A percentile compares a stretch with the other conserved stretches of the same genome.
phyloP scores from a whole-genome alignment of 495 filamentous ascomycete genomes.

The Penicillium alfredii region DNA sequence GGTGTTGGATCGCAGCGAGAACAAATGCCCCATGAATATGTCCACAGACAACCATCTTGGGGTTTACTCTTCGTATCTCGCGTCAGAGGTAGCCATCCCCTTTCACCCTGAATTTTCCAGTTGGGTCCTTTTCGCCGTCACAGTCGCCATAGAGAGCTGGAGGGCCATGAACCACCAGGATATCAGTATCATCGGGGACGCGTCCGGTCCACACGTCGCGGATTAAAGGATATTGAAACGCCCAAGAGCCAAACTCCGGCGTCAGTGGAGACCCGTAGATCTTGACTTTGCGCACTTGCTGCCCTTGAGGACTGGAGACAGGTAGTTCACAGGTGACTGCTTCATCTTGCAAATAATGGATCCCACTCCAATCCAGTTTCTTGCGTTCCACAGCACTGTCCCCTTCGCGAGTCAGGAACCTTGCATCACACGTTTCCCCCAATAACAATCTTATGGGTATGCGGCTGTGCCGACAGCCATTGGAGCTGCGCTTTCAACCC shows the following conservation, averaged over 20 bases:
- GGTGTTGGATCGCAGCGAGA: constrained; percentile 4
- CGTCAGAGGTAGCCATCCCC: constrained; percentile 45
- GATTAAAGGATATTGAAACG: constrained; percentile 39
- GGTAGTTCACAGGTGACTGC: constrained; percentile 39
- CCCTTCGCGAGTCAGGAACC: constrained; percentile 2
- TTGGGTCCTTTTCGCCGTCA: constrained; percentile 20
- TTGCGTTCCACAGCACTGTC: constrained; percentile 14
- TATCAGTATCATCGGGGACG: constrained; percentile 57
- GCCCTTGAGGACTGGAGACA: constrained; percentile 25
- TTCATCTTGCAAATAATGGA: constrained; percentile 45
- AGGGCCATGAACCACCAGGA: constrained; percentile 62
- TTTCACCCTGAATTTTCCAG: constrained; percentile 44
- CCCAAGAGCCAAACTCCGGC: constrained; percentile 40
- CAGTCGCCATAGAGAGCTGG: constrained; percentile 56
- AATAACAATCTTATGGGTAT: constrained; percentile 60
- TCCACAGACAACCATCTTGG: constrained; percentile 65
- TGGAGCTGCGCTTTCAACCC: constrained; percentile 57
- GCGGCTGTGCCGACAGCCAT: constrained; percentile 57
- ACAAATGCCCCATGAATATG: constrained; percentile 50
- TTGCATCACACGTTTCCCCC: constrained; percentile 53
- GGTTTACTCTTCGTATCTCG: constrained; percentile 59
- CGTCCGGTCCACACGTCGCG: constrained; percentile 14
- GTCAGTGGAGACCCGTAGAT: constrained; percentile 48
- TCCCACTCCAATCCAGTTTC: constrained; percentile 32
- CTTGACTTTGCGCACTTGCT: constrained; percentile 4